A percentile compares a stretch with the other conserved stretches of the same genome.
Conservation (phyloP, 2,329 filamentous ascomycete genomes). For the Aphanoascus verrucosus region DNA sequence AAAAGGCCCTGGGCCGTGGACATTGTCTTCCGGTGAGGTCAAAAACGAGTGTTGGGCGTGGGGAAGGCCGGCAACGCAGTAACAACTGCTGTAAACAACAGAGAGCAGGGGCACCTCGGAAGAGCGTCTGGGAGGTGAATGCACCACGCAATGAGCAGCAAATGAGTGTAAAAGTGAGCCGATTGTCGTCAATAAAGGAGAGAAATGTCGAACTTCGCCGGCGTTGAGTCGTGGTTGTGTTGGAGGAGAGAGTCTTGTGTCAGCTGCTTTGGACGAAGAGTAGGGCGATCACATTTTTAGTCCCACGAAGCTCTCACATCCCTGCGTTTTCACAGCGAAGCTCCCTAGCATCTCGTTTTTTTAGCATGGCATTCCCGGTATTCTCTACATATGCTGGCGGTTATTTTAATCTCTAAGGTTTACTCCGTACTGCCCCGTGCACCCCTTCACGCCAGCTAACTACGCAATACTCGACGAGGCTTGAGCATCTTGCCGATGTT, state of each 20-base stretch:
- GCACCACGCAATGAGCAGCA: background rate
- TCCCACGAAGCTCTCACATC: background rate
- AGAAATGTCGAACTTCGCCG: background rate
- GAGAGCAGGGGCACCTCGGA: background rate
- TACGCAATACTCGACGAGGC: background rate
- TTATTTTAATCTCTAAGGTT: background rate
- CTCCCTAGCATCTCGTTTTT: background rate
- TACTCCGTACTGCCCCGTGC: background rate
- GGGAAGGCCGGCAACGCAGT: background rate
- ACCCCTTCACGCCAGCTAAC: constrained; percentile 2
- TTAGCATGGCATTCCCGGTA: background rate
- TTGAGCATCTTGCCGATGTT: too few relatives aligned
- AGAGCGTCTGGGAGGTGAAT: background rate
- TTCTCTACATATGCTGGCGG: background rate
- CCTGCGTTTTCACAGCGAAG: background rate
- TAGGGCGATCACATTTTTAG: constrained; percentile 1
- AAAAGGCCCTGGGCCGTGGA: background rate
- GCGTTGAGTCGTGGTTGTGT: background rate
- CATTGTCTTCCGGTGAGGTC: background rate
- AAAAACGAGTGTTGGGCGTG: constrained; percentile 5
- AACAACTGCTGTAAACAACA: constrained; percentile 3
- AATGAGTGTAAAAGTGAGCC: background rate
- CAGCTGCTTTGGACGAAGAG: background rate
- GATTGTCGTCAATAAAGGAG: background rate
- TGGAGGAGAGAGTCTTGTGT: background rate